Base-by-base conservation (phyloP, 306 rosid species). In the Dalbergia cultrata region DNA sequence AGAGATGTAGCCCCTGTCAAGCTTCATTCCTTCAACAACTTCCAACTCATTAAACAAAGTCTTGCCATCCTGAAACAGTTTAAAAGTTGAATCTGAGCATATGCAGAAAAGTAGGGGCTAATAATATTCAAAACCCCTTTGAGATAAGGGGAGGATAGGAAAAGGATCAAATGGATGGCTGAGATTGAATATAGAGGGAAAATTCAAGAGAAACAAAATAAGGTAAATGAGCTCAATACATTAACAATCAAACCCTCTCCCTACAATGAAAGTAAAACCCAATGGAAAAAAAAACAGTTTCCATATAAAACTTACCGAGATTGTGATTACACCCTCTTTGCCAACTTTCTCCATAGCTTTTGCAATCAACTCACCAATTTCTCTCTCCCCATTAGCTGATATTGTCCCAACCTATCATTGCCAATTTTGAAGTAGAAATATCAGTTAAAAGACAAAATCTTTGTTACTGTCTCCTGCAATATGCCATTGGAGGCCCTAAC, bases 291-390 rank as follows among this genome's bases (percentile, higher is more conserved):
- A 47, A 31, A 45, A 35, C 1, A 26, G 26, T 4, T 8, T 4
- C 56, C 52, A 35, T 9, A 67, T 45, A 50, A 84, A 67, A 83
- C 94, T 90, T 88, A 95, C 99, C 1, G 94, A 71, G 34, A 93
- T 95, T 57, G 99, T 93, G 87, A 95, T 95, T 10, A 95, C 99
- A 74, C 99, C 99, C 69, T 95, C 99, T 87, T 93, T 93, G 83
- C 98, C 99, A 84, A 93, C 99, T 88, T 87, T 95, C 89, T 95
- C 98, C 99, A 95, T 93, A 44, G 99, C 99, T 86, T 91, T 93
- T 35, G 99, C 99, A 70, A 95, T 95, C 80, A 95, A 81, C 84
- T 95, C 99, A n/a, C 99, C 99, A 62, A 95, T 95, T 84, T 95
- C 99, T 64, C 98, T 91, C 67, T 93, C 99, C n/a, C 98, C 99